These are phyloP conservation scores for Phytophthora litchii DNA, from an alignment of 352 stramenopile species.

Conservation along the genomic window DNA sequence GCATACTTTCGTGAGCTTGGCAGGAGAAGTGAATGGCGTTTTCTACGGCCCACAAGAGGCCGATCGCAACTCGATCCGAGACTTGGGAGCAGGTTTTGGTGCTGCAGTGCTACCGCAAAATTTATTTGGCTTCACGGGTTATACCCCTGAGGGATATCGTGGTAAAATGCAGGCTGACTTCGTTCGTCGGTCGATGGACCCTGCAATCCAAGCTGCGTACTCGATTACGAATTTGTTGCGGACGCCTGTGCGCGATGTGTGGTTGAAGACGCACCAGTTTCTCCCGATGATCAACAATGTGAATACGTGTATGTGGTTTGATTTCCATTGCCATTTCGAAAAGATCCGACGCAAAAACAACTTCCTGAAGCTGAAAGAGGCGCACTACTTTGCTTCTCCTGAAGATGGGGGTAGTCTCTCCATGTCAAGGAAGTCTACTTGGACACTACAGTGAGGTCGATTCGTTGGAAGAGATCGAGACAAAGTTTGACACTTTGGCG, in stretches of 20 bases:
- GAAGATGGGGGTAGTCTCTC: conserved; percentile 39
- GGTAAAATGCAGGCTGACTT: conserved; percentile 51
- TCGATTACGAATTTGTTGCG: conserved; percentile 25
- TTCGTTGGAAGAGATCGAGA: conserved; percentile 30
- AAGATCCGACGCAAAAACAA: conserved; percentile 37
- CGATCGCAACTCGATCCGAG: conserved; percentile 22
- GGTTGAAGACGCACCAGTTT: conserved; percentile 30
- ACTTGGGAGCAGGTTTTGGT: conserved; percentile 28
- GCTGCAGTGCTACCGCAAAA: conserved; percentile 17
- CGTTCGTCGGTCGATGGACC: conserved; percentile 17
- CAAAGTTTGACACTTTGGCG: conserved; percentile 29
- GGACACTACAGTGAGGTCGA: conserved; percentile 46
- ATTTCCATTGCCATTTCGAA: conserved; percentile 24
- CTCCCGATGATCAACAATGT: conserved; percentile 43
- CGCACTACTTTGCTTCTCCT: conserved; percentile 54
- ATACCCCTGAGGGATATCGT: conserved; percentile 21
- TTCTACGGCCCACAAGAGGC: conserved; percentile 53
- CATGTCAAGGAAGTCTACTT: conserved; percentile 45
- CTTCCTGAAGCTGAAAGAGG: conserved; percentile 40
- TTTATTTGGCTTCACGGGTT: conserved; percentile 43
- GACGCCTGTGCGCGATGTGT: conserved; percentile 27
- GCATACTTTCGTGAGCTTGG: conserved; percentile 51
- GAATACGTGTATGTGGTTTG: conserved; percentile 21
- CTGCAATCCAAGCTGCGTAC: conserved; percentile 23
- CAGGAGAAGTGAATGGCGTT: conserved; percentile 45